phyloP scores from a whole-genome alignment of 2,329 filamentous ascomycete species.

The Cladophialophora chaetospira region DNA sequence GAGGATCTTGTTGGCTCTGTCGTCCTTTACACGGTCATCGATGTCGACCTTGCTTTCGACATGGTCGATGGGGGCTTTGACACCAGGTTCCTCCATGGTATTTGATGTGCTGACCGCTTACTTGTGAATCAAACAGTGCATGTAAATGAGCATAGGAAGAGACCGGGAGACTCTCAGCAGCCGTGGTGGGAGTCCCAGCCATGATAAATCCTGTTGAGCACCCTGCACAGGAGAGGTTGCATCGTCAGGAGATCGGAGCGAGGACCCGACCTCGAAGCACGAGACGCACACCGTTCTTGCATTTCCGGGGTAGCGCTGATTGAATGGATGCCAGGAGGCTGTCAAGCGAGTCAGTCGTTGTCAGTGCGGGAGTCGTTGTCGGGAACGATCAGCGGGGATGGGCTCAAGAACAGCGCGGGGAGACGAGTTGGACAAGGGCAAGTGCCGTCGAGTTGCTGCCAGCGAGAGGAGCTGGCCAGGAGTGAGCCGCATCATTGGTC shows the following conservation, averaged over 20 bases:
- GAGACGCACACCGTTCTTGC: not conserved
- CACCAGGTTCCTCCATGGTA: slow-evolving; percentile 14
- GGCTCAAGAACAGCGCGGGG: slow-evolving; percentile 13
- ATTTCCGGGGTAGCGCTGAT: not conserved
- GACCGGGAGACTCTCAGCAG: too few species aligned
- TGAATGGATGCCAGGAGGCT: too few species aligned
- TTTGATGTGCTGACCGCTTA: not conserved
- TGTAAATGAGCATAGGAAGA: too few species aligned
- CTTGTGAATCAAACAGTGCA: too few species aligned
- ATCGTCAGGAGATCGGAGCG: slow-evolving; percentile 1
- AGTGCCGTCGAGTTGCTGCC: not conserved
- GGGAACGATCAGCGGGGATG: slow-evolving; percentile 5
- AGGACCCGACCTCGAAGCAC: slow-evolving; percentile 1
- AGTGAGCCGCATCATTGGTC: slow-evolving; percentile 5
- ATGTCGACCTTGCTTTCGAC: slow-evolving; percentile 17
- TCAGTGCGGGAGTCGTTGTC: too few species aligned
- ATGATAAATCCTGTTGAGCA: slow-evolving; percentile 21
- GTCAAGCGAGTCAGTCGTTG: too few species aligned
- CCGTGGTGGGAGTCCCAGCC: not conserved
- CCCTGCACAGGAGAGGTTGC: slow-evolving; percentile 9
- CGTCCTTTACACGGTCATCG: slow-evolving; percentile 35
- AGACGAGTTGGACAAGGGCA: not conserved
- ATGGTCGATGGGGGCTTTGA: slow-evolving; percentile 21
- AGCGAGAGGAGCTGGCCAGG: not conserved
- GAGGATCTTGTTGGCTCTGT: slow-evolving; percentile 55